Percentiles rank a stretch among this genome's conserved stretches.
Conservation (phyloP, 352 stramenopile genomes). For the Phytopythium aichiense region DNA sequence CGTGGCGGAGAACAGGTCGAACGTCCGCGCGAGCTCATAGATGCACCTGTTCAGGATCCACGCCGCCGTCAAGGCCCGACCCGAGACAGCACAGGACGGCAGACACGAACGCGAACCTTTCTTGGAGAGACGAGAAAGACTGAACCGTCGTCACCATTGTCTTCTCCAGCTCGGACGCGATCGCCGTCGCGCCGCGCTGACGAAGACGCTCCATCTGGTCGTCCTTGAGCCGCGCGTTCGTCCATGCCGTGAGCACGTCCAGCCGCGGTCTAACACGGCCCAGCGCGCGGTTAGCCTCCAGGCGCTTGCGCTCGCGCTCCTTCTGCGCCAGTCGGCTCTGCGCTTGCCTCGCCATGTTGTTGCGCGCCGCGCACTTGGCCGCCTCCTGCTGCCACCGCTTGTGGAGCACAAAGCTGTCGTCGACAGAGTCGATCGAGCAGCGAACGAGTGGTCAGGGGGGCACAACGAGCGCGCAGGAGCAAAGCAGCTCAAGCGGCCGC, state of each 20-base stretch:
- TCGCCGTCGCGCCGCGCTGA: constrained; percentile 49
- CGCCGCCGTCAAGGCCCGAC: background rate
- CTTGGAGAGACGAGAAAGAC: constrained; percentile 46
- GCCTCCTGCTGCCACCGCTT: constrained; percentile 59
- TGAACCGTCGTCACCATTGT: constrained; percentile 18
- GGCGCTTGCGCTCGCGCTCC: constrained; percentile 26
- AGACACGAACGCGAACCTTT: constrained; percentile 27
- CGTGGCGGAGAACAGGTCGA: constrained; percentile 58
- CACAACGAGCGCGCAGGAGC: background rate
- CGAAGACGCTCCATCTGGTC: constrained; percentile 72
- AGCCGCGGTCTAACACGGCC: constrained; percentile 65
- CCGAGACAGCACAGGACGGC: background rate
- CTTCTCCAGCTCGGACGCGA: constrained; percentile 58
- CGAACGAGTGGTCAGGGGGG: background rate
- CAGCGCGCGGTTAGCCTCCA: constrained; percentile 26
- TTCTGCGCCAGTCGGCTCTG: constrained; percentile 34
- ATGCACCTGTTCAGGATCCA: constrained; percentile 40
- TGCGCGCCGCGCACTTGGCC: constrained; percentile 38
- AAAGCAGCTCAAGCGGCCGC: background rate
- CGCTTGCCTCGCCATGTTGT: constrained; percentile 43
- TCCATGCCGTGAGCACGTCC: constrained; percentile 64
- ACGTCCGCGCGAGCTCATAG: constrained; percentile 68
- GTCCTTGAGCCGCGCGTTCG: constrained; percentile 69
- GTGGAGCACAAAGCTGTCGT: constrained; percentile 55
- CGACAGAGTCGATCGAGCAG: background rate